These are phyloP conservation scores for Amaranthus hypochondriacus DNA, from an alignment of 148 eudicot genomes.

Conservation along the genomic window DNA sequence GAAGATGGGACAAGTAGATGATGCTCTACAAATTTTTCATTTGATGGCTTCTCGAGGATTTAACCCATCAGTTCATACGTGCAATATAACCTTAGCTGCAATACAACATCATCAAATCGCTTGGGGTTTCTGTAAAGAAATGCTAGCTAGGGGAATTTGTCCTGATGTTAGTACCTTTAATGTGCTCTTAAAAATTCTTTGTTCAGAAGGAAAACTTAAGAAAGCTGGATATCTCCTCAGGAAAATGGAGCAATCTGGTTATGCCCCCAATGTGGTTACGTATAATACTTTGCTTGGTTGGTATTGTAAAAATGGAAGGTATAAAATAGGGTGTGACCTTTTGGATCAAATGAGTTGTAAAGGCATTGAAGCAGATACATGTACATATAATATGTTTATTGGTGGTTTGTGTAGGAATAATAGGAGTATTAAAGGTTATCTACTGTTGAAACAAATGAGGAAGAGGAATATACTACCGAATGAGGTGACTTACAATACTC, in stretches of 20 bases:
- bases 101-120: conserved; percentile 32
- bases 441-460: conserved; percentile 64
- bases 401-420: conserved; percentile 51
- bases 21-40: conserved; percentile 50
- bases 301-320: conserved; percentile 62
- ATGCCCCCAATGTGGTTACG: conserved; percentile 56
- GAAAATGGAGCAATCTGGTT: conserved; percentile 80
- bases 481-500: conserved; percentile 71
- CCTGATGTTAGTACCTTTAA: conserved; percentile 75
- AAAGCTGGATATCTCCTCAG: conserved; percentile 59
- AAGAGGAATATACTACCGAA: conserved; percentile 53
- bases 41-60: conserved; percentile 61
- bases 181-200: conserved; percentile 51
- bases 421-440: conserved; percentile 65
- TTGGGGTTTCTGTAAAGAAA: conserved; percentile 63
- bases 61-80: conserved; percentile 64
- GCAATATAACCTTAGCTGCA: conserved; percentile 62
- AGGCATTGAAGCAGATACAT: conserved; percentile 58
- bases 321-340: conserved; percentile 53
- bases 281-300: conserved; percentile 68
- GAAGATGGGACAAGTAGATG: conserved; percentile 33
- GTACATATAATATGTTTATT: conserved; percentile 65
- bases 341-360: conserved; percentile 61
- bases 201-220: conserved; percentile 63
- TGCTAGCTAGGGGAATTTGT: conserved; percentile 53